Conservation (phyloP, 805 yeast species). For the Schizosaccharomyces lindneri region DNA sequence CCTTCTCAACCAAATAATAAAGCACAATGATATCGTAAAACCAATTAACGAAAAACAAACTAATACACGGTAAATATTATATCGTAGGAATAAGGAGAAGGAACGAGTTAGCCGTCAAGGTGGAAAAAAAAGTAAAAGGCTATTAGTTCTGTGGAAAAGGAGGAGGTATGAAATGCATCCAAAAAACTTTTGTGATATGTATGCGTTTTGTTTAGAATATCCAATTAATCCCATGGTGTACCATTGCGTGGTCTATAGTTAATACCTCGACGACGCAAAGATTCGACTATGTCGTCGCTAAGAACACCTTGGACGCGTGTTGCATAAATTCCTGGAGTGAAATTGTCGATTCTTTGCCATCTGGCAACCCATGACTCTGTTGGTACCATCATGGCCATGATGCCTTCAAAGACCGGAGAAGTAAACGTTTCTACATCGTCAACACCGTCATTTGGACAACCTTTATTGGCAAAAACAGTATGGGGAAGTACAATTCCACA, state of each 20-base stretch:
- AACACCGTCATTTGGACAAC: conserved; percentile 1
- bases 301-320: conserved; percentile 77
- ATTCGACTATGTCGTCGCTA: conserved; percentile 62
- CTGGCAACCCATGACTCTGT: conserved; percentile 2
- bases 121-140: too few species aligned
- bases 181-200: too few species aligned
- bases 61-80: too few species aligned
- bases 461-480: background rate
- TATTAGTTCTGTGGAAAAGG: too few species aligned
- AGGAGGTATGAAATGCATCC: too few species aligned
- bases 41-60: too few species aligned
- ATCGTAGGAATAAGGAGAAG: too few species aligned
- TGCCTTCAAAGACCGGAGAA: conserved; percentile 1
- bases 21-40: too few species aligned
- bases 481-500: background rate
- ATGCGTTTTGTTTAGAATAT: too few species aligned
- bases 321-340: conserved; percentile 24
- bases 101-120: too few species aligned
- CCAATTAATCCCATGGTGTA: background rate
- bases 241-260: conserved; percentile 92
- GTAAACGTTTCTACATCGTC: conserved; percentile 1
- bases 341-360: conserved; percentile 3
- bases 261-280: conserved; percentile 47
- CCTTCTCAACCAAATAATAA: too few species aligned
- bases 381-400: conserved; percentile 1